Percentiles rank a stretch among this genome's conserved stretches.
These are phyloP conservation scores for Sarocladium oryzae DNA, from an alignment of 2,329 filamentous ascomycete genomes.

Conservation along the genomic window DNA sequence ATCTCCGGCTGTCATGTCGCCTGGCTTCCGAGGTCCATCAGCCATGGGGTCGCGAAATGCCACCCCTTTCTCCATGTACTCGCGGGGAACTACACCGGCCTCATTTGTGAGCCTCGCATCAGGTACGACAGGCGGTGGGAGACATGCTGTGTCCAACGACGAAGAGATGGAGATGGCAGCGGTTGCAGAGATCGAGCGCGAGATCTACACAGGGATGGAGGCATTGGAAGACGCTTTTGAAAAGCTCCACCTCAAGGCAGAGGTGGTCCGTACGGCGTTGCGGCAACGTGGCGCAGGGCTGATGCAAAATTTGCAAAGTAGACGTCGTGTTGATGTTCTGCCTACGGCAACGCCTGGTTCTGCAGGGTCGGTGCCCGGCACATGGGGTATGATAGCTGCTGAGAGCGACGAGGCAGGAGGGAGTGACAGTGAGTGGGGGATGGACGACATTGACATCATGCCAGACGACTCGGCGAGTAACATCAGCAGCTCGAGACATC, in stretches of 20 bases:
- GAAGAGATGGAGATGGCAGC: conserved; percentile 91
- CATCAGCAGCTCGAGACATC: conserved; percentile 63
- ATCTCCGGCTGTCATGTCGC: neutral
- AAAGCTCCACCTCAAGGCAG: conserved; percentile 77
- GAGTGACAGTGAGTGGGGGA: conserved; percentile 52
- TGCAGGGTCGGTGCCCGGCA: conserved; percentile 35
- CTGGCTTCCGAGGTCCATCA: conserved; percentile 29
- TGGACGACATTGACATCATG: conserved; percentile 56
- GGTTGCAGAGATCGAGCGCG: conserved; percentile 83
- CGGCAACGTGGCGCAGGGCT: conserved; percentile 79
- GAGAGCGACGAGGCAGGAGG: conserved; percentile 9
- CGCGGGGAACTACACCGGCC: conserved; percentile 49
- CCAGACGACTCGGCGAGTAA: conserved; percentile 79
- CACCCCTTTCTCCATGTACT: conserved; percentile 45
- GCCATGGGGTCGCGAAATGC: conserved; percentile 38
- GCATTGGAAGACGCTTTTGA: conserved; percentile 91
- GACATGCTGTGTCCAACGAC: conserved; percentile 72
- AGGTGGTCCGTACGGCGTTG: conserved; percentile 69
- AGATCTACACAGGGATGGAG: conserved; percentile 94
- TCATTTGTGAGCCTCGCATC: conserved; percentile 54
- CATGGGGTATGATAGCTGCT: conserved; percentile 17
- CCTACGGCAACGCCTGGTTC: conserved; percentile 33
- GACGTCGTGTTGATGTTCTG: conserved; percentile 49
- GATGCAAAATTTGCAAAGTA: conserved; percentile 55
- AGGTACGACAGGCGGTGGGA: conserved; percentile 30